Conservation (phyloP, 352 stramenopile species). For the Globisporangium recalcitrans region DNA sequence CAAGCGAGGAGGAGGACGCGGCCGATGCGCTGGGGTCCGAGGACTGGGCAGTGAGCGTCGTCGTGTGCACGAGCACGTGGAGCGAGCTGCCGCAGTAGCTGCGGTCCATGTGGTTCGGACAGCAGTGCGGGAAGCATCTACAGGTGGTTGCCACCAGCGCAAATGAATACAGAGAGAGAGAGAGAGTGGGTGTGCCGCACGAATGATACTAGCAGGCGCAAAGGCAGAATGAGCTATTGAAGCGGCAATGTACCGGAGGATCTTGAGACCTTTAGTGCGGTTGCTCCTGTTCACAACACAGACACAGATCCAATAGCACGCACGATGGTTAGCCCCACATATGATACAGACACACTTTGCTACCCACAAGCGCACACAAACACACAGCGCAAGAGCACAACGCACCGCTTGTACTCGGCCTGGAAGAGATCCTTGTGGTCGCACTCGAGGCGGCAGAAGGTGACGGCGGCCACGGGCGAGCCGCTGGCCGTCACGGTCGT, state of each 20-base stretch:
- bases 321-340: neutral
- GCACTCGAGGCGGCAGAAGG: slow-evolving; percentile 59
- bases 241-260: slow-evolving; percentile 30
- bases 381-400: slow-evolving; percentile 16
- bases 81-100: slow-evolving; percentile 33
- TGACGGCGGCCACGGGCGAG: slow-evolving; percentile 23
- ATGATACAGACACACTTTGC: neutral
- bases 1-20: neutral
- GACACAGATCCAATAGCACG: neutral
- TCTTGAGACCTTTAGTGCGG: slow-evolving; percentile 69
- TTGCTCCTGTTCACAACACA: slow-evolving; percentile 35
- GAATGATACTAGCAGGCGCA: neutral
- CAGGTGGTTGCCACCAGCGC: neutral
- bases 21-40: too few species aligned
- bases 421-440: slow-evolving; percentile 61
- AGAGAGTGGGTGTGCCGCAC: neutral
- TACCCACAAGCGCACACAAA: neutral
- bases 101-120: slow-evolving; percentile 29
- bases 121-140: slow-evolving; percentile 39
- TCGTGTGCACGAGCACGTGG: slow-evolving; percentile 18
- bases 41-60: neutral
- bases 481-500: slow-evolving; percentile 4
- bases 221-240: neutral
- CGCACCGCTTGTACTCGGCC: slow-evolving; percentile 53
- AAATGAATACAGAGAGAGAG: neutral